Evolutionary conservation across 2,329 filamentous ascomycete species (phyloP), one percentile per base, ranked within the genome.

Genomic region (Paramyrothecium sp.): DNA sequence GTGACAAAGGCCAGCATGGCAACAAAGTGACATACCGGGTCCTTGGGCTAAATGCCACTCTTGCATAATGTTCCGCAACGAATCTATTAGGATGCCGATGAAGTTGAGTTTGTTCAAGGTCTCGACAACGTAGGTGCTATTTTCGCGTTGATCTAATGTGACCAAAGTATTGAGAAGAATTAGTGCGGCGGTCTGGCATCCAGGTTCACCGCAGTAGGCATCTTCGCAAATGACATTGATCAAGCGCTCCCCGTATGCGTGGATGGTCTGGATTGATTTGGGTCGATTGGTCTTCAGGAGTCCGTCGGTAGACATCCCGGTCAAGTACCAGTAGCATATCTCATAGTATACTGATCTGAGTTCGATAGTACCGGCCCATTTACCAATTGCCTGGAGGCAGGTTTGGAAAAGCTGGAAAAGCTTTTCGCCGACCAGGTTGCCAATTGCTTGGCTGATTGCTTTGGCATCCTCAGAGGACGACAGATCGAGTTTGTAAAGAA

Each of bases 161-260:
- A 96, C 87, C 16, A 98, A 75, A 1, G 89, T 85, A 55, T 90
- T 88, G 34, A 99, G 80, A n/a, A 98, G 81, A 41, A 97, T 83
- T 48, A 98, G 79, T 12, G 95, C 92, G 1, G 94, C 89, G 3
- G 96, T 87, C 68, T 96, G 90, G 71, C 91, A 96, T 13, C 82
- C 84, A 41, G 90, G 84, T 67, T 94, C 89, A 44, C 92, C 92
- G 58, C 89, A 88, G 71, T 93, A 94, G 20, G 92, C 93, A 75
- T 99, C 95, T 67, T 99, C 95, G 69, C 93, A 97, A 48, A 97
- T 81, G 23, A 92, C 87, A 65, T 94, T 92, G 59, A 98, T 83
- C 44, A 98, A 80, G 55, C 90, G 84, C 66, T 92, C 90, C 44
- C 95, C 93, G 49, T 83, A 84, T 13, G 80, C 71, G 53, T 80